phyloP scores from a whole-genome alignment of 306 rosid species.

The Amphicarpaea edgeworthii region DNA sequence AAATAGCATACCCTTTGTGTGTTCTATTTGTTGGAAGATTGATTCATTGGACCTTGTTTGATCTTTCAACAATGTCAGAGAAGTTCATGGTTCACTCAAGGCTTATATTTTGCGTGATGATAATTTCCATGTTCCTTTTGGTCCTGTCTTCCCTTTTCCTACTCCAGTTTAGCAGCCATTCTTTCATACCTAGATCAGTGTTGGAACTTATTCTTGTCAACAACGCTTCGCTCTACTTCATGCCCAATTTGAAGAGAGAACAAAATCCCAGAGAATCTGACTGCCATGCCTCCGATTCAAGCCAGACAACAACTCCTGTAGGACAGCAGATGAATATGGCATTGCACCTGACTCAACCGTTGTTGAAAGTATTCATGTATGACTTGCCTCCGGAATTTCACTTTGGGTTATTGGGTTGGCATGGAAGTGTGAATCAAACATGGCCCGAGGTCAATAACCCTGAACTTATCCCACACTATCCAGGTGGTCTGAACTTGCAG shows the following conservation, averaged over 20 bases:
- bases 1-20: conserved; percentile 29
- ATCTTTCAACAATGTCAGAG: conserved; percentile 69
- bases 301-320: conserved; percentile 43
- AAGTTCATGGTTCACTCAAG: conserved; percentile 73
- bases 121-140: conserved; percentile 75
- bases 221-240: conserved; percentile 66
- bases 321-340: conserved; percentile 43
- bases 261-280: conserved; percentile 47
- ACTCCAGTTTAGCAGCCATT: conserved; percentile 68
- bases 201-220: conserved; percentile 75
- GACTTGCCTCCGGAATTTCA: conserved; percentile 91
- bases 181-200: conserved; percentile 78
- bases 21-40: conserved; percentile 36
- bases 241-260: conserved; percentile 58
- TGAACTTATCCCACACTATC: conserved; percentile 65
- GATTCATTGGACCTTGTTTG: conserved; percentile 23
- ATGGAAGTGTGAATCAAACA: conserved; percentile 71
- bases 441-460: conserved; percentile 77
- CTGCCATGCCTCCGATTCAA: conserved; percentile 49
- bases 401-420: conserved; percentile 91
- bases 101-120: conserved; percentile 66
- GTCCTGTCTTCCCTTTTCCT: conserved; percentile 76
- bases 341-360: conserved; percentile 56
- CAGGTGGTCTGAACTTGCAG: conserved; percentile 94
- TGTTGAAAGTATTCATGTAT: conserved; percentile 86